Evolutionary conservation across 805 yeast genomes (phyloP).

Genomic region (Martiniozyma abietophila): DNA sequence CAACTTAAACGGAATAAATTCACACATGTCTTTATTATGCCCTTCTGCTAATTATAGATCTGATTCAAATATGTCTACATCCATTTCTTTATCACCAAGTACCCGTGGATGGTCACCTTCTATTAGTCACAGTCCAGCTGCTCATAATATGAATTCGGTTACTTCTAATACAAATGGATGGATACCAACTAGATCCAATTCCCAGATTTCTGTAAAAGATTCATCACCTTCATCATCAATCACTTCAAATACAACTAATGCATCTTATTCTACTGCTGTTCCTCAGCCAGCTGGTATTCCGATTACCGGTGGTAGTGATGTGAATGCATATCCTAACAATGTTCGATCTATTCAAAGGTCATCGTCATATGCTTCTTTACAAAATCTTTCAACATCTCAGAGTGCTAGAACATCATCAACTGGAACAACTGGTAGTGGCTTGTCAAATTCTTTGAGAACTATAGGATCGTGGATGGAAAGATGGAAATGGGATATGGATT

Average conservation of each 20-base stretch:
- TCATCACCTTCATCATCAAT: neutral
- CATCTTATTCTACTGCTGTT: slow-evolving; percentile 1
- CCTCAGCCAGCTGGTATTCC: slow-evolving; percentile 12
- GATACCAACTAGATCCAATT: too few species aligned
- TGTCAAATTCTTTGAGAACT: slow-evolving; percentile 23
- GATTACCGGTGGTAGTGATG: slow-evolving; percentile 6
- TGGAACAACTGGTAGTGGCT: slow-evolving; percentile 7
- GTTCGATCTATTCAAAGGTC: slow-evolving; percentile 19
- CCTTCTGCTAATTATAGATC: neutral
- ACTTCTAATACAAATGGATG: too few species aligned
- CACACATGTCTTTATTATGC: slow-evolving; percentile 13
- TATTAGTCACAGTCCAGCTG: slow-evolving; percentile 1
- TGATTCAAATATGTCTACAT: neutral
- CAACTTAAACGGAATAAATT: slow-evolving; percentile 15
- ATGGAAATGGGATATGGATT: slow-evolving; percentile 15
- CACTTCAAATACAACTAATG: too few species aligned
- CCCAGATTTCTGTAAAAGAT: too few species aligned
- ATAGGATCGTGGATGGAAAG: slow-evolving; percentile 25
- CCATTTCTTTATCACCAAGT: slow-evolving; percentile 5
- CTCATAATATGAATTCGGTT: slow-evolving; percentile 1
- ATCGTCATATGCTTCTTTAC: slow-evolving; percentile 28
- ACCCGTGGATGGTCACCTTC: slow-evolving; percentile 8
- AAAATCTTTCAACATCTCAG: slow-evolving; percentile 29
- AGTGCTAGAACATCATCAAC: slow-evolving; percentile 15
- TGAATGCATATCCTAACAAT: neutral